These are phyloP conservation scores for Leishmania guyanensis DNA, from an alignment of 208 protist genomes.

Conservation along the genomic window DNA sequence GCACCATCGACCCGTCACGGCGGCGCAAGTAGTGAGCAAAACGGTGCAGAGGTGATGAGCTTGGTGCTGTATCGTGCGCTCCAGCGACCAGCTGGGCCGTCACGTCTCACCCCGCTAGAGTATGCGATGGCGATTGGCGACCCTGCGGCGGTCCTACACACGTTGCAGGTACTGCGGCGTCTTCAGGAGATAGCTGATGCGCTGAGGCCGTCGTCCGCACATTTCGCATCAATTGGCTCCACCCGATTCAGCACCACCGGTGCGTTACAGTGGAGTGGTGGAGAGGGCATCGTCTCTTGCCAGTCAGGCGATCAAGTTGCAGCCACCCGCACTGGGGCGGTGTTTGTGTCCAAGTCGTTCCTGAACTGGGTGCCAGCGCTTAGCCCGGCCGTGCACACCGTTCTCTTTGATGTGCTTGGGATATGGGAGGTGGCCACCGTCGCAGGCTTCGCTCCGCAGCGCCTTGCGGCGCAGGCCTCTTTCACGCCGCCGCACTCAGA, in stretches of 20 bases:
- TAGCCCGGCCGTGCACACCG: conserved; percentile 64
- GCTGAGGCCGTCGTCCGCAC: not conserved
- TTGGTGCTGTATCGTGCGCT: conserved; percentile 43
- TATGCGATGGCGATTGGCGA: conserved; percentile 63
- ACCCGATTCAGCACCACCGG: not conserved
- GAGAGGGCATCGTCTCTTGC: not conserved
- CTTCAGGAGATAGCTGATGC: conserved; percentile 35
- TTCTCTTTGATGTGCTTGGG: conserved; percentile 78
- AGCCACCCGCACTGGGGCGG: not conserved
- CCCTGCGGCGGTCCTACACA: conserved; percentile 58
- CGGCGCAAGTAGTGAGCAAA: conserved; percentile 9
- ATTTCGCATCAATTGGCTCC: not conserved
- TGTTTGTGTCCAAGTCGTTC: conserved; percentile 43
- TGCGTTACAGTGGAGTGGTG: not conserved
- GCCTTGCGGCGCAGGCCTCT: not conserved
- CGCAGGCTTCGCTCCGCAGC: conserved; percentile 42
- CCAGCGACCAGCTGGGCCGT: conserved; percentile 40
- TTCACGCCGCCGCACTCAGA: not conserved
- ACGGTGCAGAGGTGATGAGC: conserved; percentile 33
- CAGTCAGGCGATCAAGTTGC: not conserved
- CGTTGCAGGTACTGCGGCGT: conserved; percentile 58
- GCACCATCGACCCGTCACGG: not conserved
- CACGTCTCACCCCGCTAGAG: conserved; percentile 71
- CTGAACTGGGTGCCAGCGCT: conserved; percentile 55
- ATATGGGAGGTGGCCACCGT: conserved; percentile 48